Evolutionary conservation across 2,329 filamentous ascomycete genomes (phyloP), one percentile per base, ranked within the genome.

Genomic region (Drechslerella coelobrocha): DNA sequence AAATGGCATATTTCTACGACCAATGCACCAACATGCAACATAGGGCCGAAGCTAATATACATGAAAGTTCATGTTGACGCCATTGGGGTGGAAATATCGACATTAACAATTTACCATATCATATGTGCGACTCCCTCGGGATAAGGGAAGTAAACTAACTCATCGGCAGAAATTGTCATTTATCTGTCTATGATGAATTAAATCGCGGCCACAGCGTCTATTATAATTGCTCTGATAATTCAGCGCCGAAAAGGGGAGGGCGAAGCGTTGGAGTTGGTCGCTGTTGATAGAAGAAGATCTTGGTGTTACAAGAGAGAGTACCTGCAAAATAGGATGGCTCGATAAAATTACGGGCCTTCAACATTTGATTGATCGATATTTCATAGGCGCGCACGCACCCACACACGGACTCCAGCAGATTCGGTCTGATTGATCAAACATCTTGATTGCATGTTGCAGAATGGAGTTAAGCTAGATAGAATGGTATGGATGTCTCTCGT

Each of bases 11-110:
- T 4, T 5, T 14, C 12, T 10, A 54, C 51, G 43, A 34, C 31
- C 14, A 62, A 62, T 54, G 19, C 34, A 55, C 52, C 14, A 10
- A 39, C 34, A 55, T 55, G 17, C 9, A 45, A 43, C 52, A n/a
- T n/a, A n/a, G n/a, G n/a, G n/a, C n/a, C n/a, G n/a, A 39, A 14
- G 34, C 34, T 14, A 14, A 12, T 34, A 6, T 34, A 34, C 29
- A 34, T 34, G 29, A 7, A n/a, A 34, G 29, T 12, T 7, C 29
- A 34, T 34, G 29, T 12, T 34, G 29, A 7, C 12, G 29, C 6
- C 6, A 34, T 6, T 34, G 29, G 29, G 29, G 29, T 6, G n/a
- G n/a, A n/a, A n/a, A n/a, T n/a, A n/a, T n/a, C n/a, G n/a, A n/a
- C n/a, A n/a, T n/a, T n/a, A n/a, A n/a, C n/a, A n/a, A n/a, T n/a